Percentiles rank a stretch among this genome's conserved stretches.
Conservation (phyloP, 805 yeast species). For the Torulaspora delbrueckii region DNA sequence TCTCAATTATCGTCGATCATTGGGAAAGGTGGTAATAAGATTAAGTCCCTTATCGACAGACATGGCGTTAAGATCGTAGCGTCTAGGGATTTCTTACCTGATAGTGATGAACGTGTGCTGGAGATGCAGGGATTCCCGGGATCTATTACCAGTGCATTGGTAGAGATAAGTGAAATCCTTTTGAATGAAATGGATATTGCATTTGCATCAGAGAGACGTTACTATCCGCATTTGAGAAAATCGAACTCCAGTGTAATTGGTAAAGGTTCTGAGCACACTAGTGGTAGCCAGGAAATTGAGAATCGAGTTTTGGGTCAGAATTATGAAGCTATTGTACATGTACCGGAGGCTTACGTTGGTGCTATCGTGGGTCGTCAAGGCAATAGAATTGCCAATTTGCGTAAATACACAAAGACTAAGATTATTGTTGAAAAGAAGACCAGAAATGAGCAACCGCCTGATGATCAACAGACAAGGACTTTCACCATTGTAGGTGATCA, state of each 20-base stretch:
- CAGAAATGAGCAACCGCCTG: conserved; percentile 41
- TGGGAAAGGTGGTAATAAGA: conserved; percentile 77
- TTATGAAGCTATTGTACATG: conserved; percentile 28
- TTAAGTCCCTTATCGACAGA: conserved; percentile 59
- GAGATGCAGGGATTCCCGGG: conserved; percentile 79
- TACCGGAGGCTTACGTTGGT: conserved; percentile 81
- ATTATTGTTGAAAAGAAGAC: conserved; percentile 70
- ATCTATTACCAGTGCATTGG: conserved; percentile 56
- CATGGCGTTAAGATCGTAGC: conserved; percentile 78
- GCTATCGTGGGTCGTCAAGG: conserved; percentile 87
- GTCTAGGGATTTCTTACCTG: conserved; percentile 74
- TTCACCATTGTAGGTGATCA: conserved; percentile 63
- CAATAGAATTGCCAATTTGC: conserved; percentile 76
- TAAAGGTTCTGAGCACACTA: background rate
- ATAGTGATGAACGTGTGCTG: conserved; percentile 78
- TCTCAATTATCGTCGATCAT: conserved; percentile 84
- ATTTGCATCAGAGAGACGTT: conserved; percentile 40
- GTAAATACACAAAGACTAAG: conserved; percentile 71
- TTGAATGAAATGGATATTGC: conserved; percentile 25
- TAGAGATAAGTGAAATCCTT: conserved; percentile 42
- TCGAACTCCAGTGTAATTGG: background rate
- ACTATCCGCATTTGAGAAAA: conserved; percentile 53
- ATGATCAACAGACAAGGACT: conserved; percentile 37
- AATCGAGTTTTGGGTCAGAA: conserved; percentile 7
- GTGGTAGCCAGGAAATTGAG: conserved; percentile 13